Evolutionary conservation across 139 green algal genomes (phyloP).

Genomic region (Closterium sp.): DNA sequence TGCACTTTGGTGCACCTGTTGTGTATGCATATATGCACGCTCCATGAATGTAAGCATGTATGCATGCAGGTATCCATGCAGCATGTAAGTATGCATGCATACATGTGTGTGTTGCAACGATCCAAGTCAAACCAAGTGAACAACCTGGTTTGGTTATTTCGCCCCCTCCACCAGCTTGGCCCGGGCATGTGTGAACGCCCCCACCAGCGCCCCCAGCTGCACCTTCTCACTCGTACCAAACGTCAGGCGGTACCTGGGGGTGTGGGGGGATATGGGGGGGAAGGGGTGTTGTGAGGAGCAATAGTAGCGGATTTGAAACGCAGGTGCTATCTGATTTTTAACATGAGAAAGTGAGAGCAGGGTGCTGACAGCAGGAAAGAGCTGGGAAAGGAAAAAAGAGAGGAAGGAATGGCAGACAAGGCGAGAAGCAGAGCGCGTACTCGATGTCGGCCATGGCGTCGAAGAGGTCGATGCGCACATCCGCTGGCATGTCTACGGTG

Average conservation of each 20-base stretch:
- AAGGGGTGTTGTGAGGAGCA: background rate
- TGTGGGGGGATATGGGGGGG: background rate
- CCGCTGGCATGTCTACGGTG: conserved; percentile 68
- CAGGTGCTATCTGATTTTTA: background rate
- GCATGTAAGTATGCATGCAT: too few species aligned
- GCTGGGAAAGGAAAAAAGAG: background rate
- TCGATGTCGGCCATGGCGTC: conserved; percentile 75
- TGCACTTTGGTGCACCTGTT: too few species aligned
- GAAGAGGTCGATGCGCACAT: conserved; percentile 68
- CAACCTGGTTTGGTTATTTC: background rate
- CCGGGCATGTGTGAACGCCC: conserved; percentile 72
- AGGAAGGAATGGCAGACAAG: background rate
- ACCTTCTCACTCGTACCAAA: conserved; percentile 77
- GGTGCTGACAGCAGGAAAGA: too few species aligned
- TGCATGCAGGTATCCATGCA: too few species aligned
- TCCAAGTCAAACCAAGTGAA: background rate
- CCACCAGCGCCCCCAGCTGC: conserved; percentile 83
- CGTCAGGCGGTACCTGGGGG: conserved; percentile 77
- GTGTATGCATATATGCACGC: too few species aligned
- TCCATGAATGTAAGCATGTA: too few species aligned
- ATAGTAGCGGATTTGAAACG: too few species aligned
- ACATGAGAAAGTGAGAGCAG: background rate
- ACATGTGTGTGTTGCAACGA: too few species aligned
- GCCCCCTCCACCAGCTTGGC: conserved; percentile 15
- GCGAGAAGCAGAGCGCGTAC: background rate